These are phyloP conservation scores for Flaveria ramosissima DNA, from an alignment of 129 eudicot species.

Conservation along the genomic window DNA sequence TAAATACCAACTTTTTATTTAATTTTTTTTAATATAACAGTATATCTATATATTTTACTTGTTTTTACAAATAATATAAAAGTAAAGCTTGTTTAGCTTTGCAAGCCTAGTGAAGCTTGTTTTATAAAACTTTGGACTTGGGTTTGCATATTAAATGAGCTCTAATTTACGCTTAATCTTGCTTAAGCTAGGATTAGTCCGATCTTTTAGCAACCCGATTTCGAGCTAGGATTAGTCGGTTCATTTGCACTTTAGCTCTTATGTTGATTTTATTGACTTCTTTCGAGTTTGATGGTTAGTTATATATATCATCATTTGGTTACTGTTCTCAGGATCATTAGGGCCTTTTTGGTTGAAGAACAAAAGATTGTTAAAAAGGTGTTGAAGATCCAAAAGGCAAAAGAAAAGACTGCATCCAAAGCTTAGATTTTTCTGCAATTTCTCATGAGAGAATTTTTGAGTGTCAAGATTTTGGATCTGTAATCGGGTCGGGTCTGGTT, in stretches of 20 bases:
- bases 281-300: neutral
- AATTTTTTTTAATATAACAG: no score
- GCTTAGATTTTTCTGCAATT: constrained; percentile 33
- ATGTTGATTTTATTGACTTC: neutral
- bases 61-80: no score
- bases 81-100: no score
- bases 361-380: constrained; percentile 92
- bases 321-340: constrained; percentile 53
- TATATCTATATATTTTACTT: no score
- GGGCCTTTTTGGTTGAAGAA: constrained; percentile 90
- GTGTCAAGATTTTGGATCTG: constrained; percentile 31
- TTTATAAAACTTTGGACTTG: no score
- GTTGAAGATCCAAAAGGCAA: constrained; percentile 83
- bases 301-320: neutral
- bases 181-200: no score
- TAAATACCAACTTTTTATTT: no score
- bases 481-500: neutral
- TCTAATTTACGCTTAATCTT: no score
- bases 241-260: neutral
- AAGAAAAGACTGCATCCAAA: constrained; percentile 69
- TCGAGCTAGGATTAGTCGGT: neutral
- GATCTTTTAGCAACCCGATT: no score
- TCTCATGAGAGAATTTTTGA: constrained; percentile 39
- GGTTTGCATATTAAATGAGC: no score
- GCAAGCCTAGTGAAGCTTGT: no score